Evolutionary conservation across 2,329 filamentous ascomycete genomes (phyloP), one percentile per base, ranked within the genome.

Genomic region (Colletotrichum sp.): DNA sequence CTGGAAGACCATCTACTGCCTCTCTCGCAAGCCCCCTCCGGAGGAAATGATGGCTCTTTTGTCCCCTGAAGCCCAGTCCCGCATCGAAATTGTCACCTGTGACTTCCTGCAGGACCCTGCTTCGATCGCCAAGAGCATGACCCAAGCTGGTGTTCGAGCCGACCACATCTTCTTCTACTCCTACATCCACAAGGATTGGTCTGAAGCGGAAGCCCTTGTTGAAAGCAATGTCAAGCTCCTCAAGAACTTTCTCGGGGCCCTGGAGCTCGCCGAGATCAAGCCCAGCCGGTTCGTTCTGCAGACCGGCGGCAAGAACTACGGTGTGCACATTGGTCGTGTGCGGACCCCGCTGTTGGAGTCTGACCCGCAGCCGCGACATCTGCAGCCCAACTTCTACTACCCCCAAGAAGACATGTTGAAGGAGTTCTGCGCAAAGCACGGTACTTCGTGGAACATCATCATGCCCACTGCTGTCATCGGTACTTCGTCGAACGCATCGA

Each of bases 281-380:
- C 71, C 68, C 13, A 24, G 39, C 30, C 52, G 65, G 34, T 70
- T 65, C 36, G 36, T 77, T 16, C 71, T 71, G 2, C 75, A 77
- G 55, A 77, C 71, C 8, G 71, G 75, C 18, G 75, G 71, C 71
- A 75, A 77, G n/a, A 69, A 71, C 55, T 68, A 75, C 26, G 72
- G 67, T 5, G 34, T 71, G n/a, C 67, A 77, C 15, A 73, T 71
- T 12, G 71, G 71, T 0, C 66, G 71, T 10, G 67, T 57, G 49
- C 71, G 60, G 2, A 67, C 67, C 2, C 71, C 75, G 0, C n/a
- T 39, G 0, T 2, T 65, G 12, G 75, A 77, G 71, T 73, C 65
- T 10, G 71, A 77, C 44, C 64, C 71, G 0, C 71, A 73, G 36
- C 66, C 71, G 3, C 34, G 71, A 9, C 66, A 69, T 26, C 52